A percentile compares a stretch with the other conserved stretches of the same genome.
These are phyloP conservation scores for Cicer pinnatifidum DNA, from an alignment of 306 rosid species.

Conservation along the genomic window DNA sequence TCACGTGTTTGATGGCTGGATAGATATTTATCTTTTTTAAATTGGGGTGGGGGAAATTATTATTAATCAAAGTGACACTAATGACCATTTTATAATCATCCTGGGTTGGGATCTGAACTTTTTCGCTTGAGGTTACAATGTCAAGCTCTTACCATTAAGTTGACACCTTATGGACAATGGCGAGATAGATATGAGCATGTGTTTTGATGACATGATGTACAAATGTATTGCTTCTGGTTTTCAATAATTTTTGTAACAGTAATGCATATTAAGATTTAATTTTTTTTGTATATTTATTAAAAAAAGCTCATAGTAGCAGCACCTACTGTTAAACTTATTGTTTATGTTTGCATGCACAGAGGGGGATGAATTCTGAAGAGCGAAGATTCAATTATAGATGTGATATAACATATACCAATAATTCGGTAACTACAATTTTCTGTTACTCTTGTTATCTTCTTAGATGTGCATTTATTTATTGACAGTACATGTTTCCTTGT, in stretches of 20 bases:
- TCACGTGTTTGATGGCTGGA: conserved; percentile 12
- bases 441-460: conserved; percentile 37
- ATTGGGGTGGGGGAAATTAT: too few relatives aligned
- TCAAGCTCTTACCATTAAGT: too few relatives aligned
- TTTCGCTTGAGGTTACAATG: too few relatives aligned
- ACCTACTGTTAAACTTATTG: conserved; percentile 32
- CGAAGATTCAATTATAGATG: conserved; percentile 80
- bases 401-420: conserved; percentile 92
- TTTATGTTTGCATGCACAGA: conserved; percentile 59
- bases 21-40: background rate
- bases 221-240: conserved; percentile 27
- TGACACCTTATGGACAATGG: background rate
- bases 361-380: conserved; percentile 73
- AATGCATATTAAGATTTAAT: conserved; percentile 24
- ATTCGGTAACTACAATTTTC: conserved; percentile 68
- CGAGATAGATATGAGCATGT: conserved; percentile 28
- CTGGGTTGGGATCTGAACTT: too few relatives aligned
- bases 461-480: conserved; percentile 38
- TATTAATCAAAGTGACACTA: too few relatives aligned
- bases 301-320: conserved; percentile 23
- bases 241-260: background rate
- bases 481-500: conserved; percentile 21
- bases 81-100: too few relatives aligned
- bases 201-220: conserved; percentile 20
- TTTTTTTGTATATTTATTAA: conserved; percentile 14